Evolutionary conservation across 306 rosid species (phyloP).

Genomic region (Quercus rubra): DNA sequence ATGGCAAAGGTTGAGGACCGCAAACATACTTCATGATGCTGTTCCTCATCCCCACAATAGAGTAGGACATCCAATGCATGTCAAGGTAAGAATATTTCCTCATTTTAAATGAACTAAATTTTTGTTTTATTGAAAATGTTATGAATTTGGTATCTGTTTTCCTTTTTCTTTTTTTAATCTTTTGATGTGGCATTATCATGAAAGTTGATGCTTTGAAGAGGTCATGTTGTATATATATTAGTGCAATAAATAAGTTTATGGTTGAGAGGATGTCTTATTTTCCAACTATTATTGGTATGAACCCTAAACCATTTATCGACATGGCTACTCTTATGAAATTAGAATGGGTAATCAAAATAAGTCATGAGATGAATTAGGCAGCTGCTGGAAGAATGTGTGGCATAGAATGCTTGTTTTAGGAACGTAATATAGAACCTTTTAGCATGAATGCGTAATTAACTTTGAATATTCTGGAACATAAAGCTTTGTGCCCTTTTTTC

Average conservation of each 20-base stretch:
- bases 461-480: not conserved
- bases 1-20: constrained; percentile 64
- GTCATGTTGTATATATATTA: too few relatives aligned
- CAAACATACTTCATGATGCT: constrained; percentile 66
- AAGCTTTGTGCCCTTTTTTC: not conserved
- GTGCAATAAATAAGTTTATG: too few relatives aligned
- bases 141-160: not conserved
- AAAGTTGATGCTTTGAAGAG: not conserved
- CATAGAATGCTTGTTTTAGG: not conserved
- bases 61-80: constrained; percentile 79
- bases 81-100: constrained; percentile 44
- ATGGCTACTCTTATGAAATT: not conserved
- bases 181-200: not conserved
- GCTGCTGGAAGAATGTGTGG: not conserved
- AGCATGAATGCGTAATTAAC: not conserved
- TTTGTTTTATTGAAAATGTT: not conserved
- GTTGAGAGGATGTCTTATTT: not conserved
- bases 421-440: not conserved
- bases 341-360: not conserved
- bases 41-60: constrained; percentile 61
- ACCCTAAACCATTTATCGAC: not conserved
- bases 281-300: not conserved
- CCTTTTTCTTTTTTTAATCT: not conserved
- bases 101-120: constrained; percentile 1
- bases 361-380: not conserved